These are phyloP conservation scores for Massospora cicadina DNA, from an alignment of 371 early-diverging fungal species.

Conservation along the genomic window DNA sequence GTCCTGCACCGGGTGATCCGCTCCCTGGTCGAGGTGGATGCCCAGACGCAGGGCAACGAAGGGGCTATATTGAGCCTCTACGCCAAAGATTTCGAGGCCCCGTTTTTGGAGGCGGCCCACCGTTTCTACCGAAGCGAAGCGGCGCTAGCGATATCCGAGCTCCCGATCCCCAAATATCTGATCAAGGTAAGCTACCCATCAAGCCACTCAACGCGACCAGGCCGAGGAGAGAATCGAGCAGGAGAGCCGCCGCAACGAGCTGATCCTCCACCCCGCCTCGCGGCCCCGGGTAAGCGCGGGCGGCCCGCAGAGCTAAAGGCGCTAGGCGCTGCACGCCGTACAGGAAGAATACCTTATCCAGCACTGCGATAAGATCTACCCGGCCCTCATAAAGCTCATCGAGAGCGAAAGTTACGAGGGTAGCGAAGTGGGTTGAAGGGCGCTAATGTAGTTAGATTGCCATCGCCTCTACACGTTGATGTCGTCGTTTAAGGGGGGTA, in stretches of 20 bases:
- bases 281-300: constrained; percentile 38
- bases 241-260: constrained; percentile 72
- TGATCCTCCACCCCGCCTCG: constrained; percentile 69
- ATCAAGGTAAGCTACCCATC: constrained; percentile 35
- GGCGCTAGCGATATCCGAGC: constrained; percentile 64
- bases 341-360: not conserved
- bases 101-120: constrained; percentile 62
- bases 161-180: constrained; percentile 83
- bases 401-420: not conserved
- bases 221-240: constrained; percentile 65
- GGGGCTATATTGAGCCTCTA: constrained; percentile 74
- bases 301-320: constrained; percentile 61
- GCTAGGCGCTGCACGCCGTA: constrained; percentile 55
- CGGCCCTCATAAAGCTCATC: not conserved
- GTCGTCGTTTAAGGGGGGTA: constrained; percentile 4
- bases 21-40: not conserved
- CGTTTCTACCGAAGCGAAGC: constrained; percentile 73
- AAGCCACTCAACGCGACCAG: constrained; percentile 15
- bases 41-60: constrained; percentile 14
- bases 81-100: constrained; percentile 57
- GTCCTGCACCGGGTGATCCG: not conserved
- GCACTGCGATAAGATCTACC: not conserved
- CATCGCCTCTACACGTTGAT: not conserved
- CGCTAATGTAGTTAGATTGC: constrained; percentile 1
- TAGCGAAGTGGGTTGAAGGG: not conserved